Conservation (phyloP, 2,329 filamentous ascomycete species). For the Arthrobotrys sphaeroides region DNA sequence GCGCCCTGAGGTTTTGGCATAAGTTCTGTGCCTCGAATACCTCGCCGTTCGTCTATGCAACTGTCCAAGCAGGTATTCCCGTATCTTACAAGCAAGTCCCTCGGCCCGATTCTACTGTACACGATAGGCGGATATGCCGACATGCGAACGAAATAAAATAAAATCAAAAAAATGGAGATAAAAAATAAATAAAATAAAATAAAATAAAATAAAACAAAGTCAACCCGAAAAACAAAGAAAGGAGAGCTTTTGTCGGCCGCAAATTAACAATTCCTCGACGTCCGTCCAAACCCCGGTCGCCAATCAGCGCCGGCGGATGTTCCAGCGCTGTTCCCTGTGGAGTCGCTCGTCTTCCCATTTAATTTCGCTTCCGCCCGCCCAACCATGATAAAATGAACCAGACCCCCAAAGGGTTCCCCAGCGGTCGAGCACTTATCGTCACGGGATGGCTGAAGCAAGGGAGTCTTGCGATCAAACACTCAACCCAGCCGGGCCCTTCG, state of each 20-base stretch:
- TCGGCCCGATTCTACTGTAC: no score
- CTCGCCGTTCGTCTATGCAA: no score
- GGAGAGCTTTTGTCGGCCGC: conserved; percentile 1
- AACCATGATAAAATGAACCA: conserved; percentile 48
- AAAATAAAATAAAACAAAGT: background rate
- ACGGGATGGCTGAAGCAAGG: conserved; percentile 32
- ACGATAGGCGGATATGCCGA: no score
- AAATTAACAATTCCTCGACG: background rate
- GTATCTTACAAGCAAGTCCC: no score
- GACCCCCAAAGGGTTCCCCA: background rate
- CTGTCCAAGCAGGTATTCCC: no score
- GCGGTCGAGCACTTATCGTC: conserved; percentile 37
- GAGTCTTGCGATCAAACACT: conserved; percentile 39
- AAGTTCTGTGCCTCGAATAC: no score
- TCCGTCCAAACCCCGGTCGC: background rate
- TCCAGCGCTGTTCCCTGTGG: conserved; percentile 36
- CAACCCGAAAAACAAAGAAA: conserved; percentile 29
- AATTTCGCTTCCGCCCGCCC: conserved; percentile 54
- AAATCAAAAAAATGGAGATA: background rate
- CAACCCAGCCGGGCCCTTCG: background rate
- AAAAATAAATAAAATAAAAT: conserved; percentile 7
- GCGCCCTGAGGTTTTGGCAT: no score
- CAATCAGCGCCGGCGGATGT: conserved; percentile 36
- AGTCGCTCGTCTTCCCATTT: conserved; percentile 11
- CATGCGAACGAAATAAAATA: no score